These are phyloP conservation scores for Sporothrix schenckii DNA, from an alignment of 2,329 filamentous ascomycete species.

Conservation along the genomic window DNA sequence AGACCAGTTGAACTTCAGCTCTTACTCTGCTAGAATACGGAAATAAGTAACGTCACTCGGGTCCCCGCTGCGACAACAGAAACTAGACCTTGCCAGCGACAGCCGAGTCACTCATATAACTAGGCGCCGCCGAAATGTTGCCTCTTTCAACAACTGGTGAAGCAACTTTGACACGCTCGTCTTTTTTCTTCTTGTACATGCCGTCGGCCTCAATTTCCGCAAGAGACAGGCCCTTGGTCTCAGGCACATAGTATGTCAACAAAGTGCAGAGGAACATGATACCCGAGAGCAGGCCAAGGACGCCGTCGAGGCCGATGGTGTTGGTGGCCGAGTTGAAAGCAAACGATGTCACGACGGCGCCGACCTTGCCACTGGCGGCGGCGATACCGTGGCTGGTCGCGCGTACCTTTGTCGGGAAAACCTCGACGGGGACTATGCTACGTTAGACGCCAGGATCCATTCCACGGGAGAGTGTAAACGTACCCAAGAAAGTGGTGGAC, in stretches of 20 bases:
- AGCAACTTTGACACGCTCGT: neutral
- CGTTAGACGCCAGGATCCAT: neutral
- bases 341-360: constrained; percentile 11
- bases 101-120: neutral
- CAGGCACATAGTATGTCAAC: constrained; percentile 10
- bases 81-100: neutral
- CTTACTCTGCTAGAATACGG: no score
- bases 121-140: neutral
- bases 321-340: constrained; percentile 16
- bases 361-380: neutral
- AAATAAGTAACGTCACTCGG: neutral
- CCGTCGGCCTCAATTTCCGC: neutral
- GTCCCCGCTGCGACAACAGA: neutral
- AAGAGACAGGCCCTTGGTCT: neutral
- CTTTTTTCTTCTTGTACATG: constrained; percentile 10
- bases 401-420: constrained; percentile 7
- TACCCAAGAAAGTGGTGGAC: constrained; percentile 15
- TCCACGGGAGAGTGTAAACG: neutral
- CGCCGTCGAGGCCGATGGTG: constrained; percentile 10
- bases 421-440: neutral
- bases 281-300: constrained; percentile 15
- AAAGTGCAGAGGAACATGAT: constrained; percentile 17
- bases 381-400: constrained; percentile 14
- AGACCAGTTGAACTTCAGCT: no score
- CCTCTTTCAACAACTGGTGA: neutral